phyloP scores from a whole-genome alignment of 208 protist species.

The Wallacemonas sp. region DNA sequence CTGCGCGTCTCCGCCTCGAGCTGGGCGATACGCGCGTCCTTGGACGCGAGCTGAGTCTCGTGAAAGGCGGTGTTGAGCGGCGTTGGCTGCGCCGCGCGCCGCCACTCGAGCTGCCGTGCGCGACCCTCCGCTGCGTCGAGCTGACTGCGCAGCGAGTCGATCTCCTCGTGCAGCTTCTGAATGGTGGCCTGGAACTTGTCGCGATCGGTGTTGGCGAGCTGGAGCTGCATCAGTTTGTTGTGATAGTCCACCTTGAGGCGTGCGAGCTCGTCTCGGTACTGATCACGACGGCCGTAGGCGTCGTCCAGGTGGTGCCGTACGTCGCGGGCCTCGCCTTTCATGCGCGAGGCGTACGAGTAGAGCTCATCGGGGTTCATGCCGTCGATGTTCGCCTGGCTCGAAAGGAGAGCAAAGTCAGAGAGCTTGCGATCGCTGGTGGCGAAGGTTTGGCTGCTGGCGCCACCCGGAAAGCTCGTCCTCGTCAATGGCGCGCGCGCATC shows the following conservation, averaged over 20 bases:
- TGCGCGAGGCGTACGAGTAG: conserved; percentile 45
- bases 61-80: conserved; percentile 3
- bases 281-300: conserved; percentile 55
- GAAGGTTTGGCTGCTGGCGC: no score
- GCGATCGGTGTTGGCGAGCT: conserved; percentile 31
- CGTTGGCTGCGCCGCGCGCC: conserved; percentile 11
- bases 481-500: neutral
- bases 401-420: conserved; percentile 25
- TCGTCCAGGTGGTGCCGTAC: conserved; percentile 31
- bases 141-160: conserved; percentile 24
- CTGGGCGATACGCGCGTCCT: conserved; percentile 28
- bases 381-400: conserved; percentile 20
- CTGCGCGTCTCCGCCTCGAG: conserved; percentile 14
- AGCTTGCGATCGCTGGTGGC: neutral
- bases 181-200: conserved; percentile 26
- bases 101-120: conserved; percentile 15
- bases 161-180: conserved; percentile 21
- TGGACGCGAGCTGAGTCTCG: conserved; percentile 25
- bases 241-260: conserved; percentile 58
- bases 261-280: conserved; percentile 59
- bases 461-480: no score
- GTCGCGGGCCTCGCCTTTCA: conserved; percentile 45
- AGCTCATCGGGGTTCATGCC: conserved; percentile 46
- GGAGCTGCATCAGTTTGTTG: conserved; percentile 33
- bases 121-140: conserved; percentile 31